A percentile compares a stretch with the other conserved stretches of the same genome.
These are phyloP conservation scores for Aspergillus baeticus DNA, from an alignment of 495 filamentous ascomycete species.

Conservation along the genomic window DNA sequence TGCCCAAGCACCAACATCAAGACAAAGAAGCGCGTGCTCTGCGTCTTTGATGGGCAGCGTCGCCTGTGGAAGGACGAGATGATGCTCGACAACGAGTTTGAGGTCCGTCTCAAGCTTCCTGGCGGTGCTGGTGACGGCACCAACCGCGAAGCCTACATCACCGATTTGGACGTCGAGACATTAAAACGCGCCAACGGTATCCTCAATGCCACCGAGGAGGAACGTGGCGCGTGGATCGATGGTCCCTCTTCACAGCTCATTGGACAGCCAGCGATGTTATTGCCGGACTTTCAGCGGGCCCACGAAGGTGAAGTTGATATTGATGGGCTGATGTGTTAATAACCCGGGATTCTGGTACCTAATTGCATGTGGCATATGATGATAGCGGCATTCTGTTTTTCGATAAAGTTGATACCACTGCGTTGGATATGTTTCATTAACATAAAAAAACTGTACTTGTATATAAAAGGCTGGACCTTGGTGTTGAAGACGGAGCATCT, in stretches of 20 bases:
- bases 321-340: conserved; percentile 42
- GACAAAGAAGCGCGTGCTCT: conserved; percentile 94
- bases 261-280: conserved; percentile 35
- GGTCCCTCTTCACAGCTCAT: conserved; percentile 36
- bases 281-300: conserved; percentile 33
- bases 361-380: conserved; percentile 15
- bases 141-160: conserved; percentile 67
- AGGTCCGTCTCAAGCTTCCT: conserved; percentile 79
- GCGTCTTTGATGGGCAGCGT: conserved; percentile 86
- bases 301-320: conserved; percentile 39
- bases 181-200: conserved; percentile 83
- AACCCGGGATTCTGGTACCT: background rate
- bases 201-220: conserved; percentile 70
- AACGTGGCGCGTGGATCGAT: conserved; percentile 78
- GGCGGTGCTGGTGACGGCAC: conserved; percentile 61
- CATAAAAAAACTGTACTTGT: conserved; percentile 13
- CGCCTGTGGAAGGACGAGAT: conserved; percentile 97
- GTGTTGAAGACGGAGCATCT: conserved; percentile 1
- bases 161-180: conserved; percentile 91
- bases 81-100: conserved; percentile 95
- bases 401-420: conserved; percentile 24
- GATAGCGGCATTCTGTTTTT: conserved; percentile 19
- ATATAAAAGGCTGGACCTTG: conserved; percentile 16
- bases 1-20: conserved; percentile 88
- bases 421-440: conserved; percentile 7